Evolutionary conservation across 257 asterid species (phyloP).

Genomic region (Buddleja alternifolia): DNA sequence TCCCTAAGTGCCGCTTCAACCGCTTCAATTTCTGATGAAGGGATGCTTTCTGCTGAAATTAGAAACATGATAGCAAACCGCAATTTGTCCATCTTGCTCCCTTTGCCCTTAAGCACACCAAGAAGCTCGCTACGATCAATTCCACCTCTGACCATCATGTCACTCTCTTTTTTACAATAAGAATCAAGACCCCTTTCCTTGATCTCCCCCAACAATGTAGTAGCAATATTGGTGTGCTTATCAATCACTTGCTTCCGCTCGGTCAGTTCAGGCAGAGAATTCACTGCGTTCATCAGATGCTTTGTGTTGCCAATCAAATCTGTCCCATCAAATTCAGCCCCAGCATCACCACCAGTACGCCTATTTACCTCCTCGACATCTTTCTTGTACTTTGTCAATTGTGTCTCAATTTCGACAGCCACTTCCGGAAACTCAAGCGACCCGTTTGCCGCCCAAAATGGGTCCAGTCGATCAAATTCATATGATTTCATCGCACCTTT

Average conservation of each 20-base stretch:
- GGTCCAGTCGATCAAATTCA: constrained; percentile 78
- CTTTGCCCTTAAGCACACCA: constrained; percentile 85
- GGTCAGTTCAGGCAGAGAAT: constrained; percentile 74
- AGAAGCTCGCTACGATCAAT: constrained; percentile 83
- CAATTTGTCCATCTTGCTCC: constrained; percentile 68
- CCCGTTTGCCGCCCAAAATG: constrained; percentile 89
- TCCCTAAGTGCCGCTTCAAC: constrained; percentile 84
- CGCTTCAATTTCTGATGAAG: constrained; percentile 78
- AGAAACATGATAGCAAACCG: constrained; percentile 79
- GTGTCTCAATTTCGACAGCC: constrained; percentile 87
- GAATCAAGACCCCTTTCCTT: constrained; percentile 80
- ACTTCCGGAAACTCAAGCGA: constrained; percentile 87
- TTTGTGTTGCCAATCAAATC: constrained; percentile 87
- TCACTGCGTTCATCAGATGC: constrained; percentile 95
- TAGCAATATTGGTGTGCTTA: constrained; percentile 41
- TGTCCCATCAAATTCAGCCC: constrained; percentile 87
- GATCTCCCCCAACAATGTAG: constrained; percentile 49
- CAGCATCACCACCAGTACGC: constrained; percentile 82
- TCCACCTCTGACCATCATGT: constrained; percentile 87
- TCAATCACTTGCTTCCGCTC: constrained; percentile 23
- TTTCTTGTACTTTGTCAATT: constrained; percentile 77
- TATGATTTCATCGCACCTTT: no score
- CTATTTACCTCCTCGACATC: constrained; percentile 93
- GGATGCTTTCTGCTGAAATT: constrained; percentile 73
- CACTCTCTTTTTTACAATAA: constrained; percentile 83